Base-by-base conservation (phyloP, 2,329 filamentous ascomycete genomes). In the Cyphellophora europaea region DNA sequence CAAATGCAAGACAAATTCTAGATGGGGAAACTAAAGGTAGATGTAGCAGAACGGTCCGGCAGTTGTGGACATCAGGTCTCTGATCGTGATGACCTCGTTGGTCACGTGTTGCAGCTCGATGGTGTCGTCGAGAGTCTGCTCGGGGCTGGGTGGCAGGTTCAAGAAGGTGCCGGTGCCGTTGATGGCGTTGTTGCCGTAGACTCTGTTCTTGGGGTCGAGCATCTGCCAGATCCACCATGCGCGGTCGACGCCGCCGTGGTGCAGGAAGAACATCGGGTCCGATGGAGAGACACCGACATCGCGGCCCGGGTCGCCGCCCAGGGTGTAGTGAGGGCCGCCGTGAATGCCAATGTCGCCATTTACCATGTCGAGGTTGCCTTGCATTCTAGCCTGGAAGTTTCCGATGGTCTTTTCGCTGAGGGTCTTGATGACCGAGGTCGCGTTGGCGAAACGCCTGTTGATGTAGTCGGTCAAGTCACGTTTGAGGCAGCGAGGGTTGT, bases 201-300 rank as follows among this genome's bases (percentile, higher is more conserved):
- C 18, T 11, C 66, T 53, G 10, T 52, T 51, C 31, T 49, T 44
- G 23, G 56, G 44, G 32, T 67, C 57, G 30, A 60, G 49, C 6
- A 27, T 66, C 49, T 71, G 66, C 67, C 67, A 71, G 11, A 62
- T 66, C 63, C 63, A 67, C 53, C 58, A 71, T 3, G 58, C 47
- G 3, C 65, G 55, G 43, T 71, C 67, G 16, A 71, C 62, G 52
- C 61, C 59, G 2, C 56, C 56, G 38, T 70, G 66, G 42, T 69
- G 66, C 16, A 65, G 53, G 48, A 57, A 71, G 51, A 70, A 70
- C 18, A 50, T 54, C 3, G 63, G 64, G 25, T 71, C 66, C 5
- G 53, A 58, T 1, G 67, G 65, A 6, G 61, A 65, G 1, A 59
- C 56, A 36, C 61, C 65, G 14, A 67, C 49, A 49, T 71, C 66